Evolutionary conservation across 305 asterid species (phyloP).

Genomic region (Fraxinus nigra): DNA sequence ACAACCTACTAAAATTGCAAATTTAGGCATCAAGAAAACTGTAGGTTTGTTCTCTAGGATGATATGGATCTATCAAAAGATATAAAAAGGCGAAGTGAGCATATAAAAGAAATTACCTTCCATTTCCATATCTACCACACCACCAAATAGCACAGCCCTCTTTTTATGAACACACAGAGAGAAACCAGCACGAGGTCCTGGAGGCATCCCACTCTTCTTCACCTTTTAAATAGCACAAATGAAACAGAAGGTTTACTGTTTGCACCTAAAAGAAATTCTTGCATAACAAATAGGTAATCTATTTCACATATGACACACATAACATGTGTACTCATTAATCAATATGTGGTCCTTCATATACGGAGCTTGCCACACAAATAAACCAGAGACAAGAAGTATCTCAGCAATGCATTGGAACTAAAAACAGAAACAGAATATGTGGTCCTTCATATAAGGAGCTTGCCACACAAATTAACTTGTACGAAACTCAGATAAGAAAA

Average conservation of each 20-base stretch:
- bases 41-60: neutral
- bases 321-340: neutral
- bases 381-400: neutral
- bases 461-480: neutral
- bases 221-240: slow-evolving; percentile 46
- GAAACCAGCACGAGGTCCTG: slow-evolving; percentile 98
- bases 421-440: slow-evolving; percentile 11
- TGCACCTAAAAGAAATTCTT: neutral
- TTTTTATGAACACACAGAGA: slow-evolving; percentile 88
- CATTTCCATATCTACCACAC: slow-evolving; percentile 98
- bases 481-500: neutral
- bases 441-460: neutral
- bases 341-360: neutral
- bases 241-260: slow-evolving; percentile 8
- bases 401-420: neutral
- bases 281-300: neutral
- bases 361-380: neutral
- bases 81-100: slow-evolving; percentile 15
- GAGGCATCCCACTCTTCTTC: slow-evolving; percentile 94
- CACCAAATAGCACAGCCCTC: slow-evolving; percentile 92
- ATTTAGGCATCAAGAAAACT: slow-evolving; percentile 1
- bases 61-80: slow-evolving; percentile 15
- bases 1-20: neutral
- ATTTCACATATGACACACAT: neutral
- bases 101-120: slow-evolving; percentile 49